A percentile compares a stretch with the other conserved stretches of the same genome.
Conservation (phyloP, 805 yeast species). For the fission yeast (Schizosaccharomyces pombe) region DNA sequence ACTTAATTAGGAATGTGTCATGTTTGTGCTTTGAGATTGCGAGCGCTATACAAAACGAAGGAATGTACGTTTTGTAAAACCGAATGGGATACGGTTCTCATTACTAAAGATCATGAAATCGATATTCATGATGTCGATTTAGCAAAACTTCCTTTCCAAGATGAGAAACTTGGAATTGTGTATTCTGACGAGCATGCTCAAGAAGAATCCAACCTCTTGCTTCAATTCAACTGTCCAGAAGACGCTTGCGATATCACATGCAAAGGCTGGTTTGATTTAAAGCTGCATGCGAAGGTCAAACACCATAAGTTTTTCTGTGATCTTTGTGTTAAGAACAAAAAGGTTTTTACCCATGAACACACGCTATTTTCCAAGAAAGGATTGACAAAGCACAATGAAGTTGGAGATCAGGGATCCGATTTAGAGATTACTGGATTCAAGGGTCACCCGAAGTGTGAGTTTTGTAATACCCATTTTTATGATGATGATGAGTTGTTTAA, state of each 20-base stretch:
- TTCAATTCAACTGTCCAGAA: slow-evolving; percentile 34
- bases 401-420: slow-evolving; percentile 30
- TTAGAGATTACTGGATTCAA: slow-evolving; percentile 31
- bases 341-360: slow-evolving; percentile 53
- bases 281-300: slow-evolving; percentile 36
- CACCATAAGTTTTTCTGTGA: slow-evolving; percentile 50
- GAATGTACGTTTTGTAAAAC: slow-evolving; percentile 59
- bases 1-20: slow-evolving; percentile 33
- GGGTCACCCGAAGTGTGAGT: slow-evolving; percentile 77
- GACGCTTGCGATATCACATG: slow-evolving; percentile 20
- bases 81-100: slow-evolving; percentile 32
- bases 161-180: slow-evolving; percentile 28
- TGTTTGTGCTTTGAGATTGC: slow-evolving; percentile 54
- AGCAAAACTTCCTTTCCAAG: slow-evolving; percentile 16
- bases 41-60: slow-evolving; percentile 52
- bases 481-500: slow-evolving; percentile 65
- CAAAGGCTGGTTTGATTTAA: slow-evolving; percentile 30
- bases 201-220: slow-evolving; percentile 26
- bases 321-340: slow-evolving; percentile 54
- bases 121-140: slow-evolving; percentile 20
- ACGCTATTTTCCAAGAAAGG: slow-evolving; percentile 35
- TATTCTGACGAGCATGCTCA: slow-evolving; percentile 34
- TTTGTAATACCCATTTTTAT: slow-evolving; percentile 60
- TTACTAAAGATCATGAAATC: slow-evolving; percentile 24
- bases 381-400: slow-evolving; percentile 42